Evolutionary conservation across 2,329 filamentous ascomycete species (phyloP), one percentile per base, ranked within the genome.

Genomic region (Colletotrichum cereale): DNA sequence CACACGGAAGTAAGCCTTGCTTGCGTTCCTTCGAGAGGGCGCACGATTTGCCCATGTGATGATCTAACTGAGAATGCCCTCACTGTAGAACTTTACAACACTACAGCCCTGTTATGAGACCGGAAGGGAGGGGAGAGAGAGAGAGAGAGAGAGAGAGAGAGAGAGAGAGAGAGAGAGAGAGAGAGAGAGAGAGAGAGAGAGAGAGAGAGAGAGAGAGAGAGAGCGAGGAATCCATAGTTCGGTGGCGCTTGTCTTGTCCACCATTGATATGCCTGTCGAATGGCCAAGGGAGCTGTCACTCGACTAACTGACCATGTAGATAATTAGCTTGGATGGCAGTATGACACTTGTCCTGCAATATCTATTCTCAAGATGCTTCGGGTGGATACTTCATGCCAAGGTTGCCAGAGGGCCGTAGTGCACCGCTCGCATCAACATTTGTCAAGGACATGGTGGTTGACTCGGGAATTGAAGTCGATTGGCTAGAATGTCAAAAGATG

Each of bases 41-140:
- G 47, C 47, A 61, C 38, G n/a, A 36, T n/a, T 55, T 36, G 29
- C 29, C 48, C 16, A 55, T 29, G 44, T 55, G 47, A 62, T 24
- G 55, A 29, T n/a, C 38, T 16, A 5, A 61, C 26, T 47, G 34
- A 24, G 14, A 10, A 18, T 11, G n/a, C 44, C 26, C 34, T 44
- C 48, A 47, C 48, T 63, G n/a, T n/a, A 16, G 64, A 63, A 26
- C 38, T n/a, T 47, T 29, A 14, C 40, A 29, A 50, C 31, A 29
- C 12, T n/a, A 11, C 31, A 29, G 31, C 29, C 29, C 44, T 38
- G n/a, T 8, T 1, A 8, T 11, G n/a, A 21, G 16, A 21, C 21
- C 5, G n/a, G 16, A 5, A 12, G 21, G 18, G n/a, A 29, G 16
- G n/a, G 6, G 5, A 47, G 26, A n/a, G n/a, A 11, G 10, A 24